A percentile compares a stretch with the other conserved stretches of the same genome.
phyloP scores from a whole-genome alignment of 177 flowering plant genomes.

The Tripterygium wilfordii region DNA sequence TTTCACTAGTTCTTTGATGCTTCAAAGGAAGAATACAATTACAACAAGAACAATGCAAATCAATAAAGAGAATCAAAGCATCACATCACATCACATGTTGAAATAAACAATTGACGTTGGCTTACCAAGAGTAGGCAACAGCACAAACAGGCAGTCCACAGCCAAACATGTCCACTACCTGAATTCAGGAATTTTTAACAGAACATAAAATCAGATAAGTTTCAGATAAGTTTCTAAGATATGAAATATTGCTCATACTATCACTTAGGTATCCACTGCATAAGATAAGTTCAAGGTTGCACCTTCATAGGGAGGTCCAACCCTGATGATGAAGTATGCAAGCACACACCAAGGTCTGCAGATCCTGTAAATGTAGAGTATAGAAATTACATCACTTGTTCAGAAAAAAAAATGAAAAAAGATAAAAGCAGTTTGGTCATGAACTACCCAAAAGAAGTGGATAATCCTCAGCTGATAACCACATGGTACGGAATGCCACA shows the following conservation, averaged over 20 bases:
- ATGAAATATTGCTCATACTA: too few species aligned
- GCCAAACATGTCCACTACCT: slow-evolving; percentile 99
- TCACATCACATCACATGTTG: neutral
- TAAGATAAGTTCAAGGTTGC: too few species aligned
- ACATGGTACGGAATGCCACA: slow-evolving; percentile 96
- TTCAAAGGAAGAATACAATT: slow-evolving; percentile 14
- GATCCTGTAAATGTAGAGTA: slow-evolving; percentile 50
- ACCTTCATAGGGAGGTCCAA: slow-evolving; percentile 99
- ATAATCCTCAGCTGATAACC: slow-evolving; percentile 93
- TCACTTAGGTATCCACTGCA: too few species aligned
- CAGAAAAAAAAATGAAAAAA: neutral
- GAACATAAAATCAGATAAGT: too few species aligned
- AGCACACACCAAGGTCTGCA: slow-evolving; percentile 85
- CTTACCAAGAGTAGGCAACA: slow-evolving; percentile 91
- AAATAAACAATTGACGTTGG: neutral
- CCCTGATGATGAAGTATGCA: slow-evolving; percentile 97
- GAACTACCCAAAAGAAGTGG: slow-evolving; percentile 82
- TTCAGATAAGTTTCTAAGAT: too few species aligned
- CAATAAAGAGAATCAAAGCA: neutral
- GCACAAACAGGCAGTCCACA: slow-evolving; percentile 98
- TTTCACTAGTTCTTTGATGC: slow-evolving; percentile 83
- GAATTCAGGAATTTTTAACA: neutral
- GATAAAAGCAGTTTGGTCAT: neutral
- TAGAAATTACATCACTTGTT: neutral
- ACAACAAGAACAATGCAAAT: neutral